Evolutionary conservation across 192 early-diverging fungal genomes (phyloP).

Genomic region (Coemansia sp.): DNA sequence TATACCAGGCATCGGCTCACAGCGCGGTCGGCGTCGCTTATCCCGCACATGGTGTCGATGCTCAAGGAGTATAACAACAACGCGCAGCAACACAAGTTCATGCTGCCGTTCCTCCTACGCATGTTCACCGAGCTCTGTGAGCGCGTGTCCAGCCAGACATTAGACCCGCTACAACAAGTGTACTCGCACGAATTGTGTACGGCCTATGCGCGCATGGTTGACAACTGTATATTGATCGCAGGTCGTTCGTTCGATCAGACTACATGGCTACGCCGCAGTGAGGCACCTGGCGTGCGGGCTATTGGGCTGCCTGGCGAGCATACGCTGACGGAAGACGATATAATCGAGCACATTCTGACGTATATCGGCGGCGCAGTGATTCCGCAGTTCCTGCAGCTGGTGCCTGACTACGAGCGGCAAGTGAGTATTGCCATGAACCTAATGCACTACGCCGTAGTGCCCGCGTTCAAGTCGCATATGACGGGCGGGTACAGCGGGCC

Average conservation of each 20-base stretch:
- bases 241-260: constrained; percentile 76
- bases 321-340: constrained; percentile 64
- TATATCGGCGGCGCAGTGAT: constrained; percentile 56
- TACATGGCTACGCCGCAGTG: constrained; percentile 34
- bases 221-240: constrained; percentile 74
- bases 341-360: constrained; percentile 63
- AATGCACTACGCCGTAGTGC: constrained; percentile 81
- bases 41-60: constrained; percentile 34
- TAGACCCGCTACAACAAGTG: constrained; percentile 10
- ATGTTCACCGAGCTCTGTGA: constrained; percentile 49
- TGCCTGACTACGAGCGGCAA: constrained; percentile 76
- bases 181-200: constrained; percentile 35
- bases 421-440: constrained; percentile 65
- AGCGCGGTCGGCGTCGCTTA: constrained; percentile 28
- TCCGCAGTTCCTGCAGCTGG: constrained; percentile 66
- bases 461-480: constrained; percentile 64
- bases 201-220: constrained; percentile 56
- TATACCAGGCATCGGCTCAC: constrained; percentile 32
- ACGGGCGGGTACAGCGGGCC: constrained; percentile 51
- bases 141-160: constrained; percentile 27
- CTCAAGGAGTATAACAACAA: constrained; percentile 33
- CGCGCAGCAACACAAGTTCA: constrained; percentile 28
- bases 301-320: constrained; percentile 19
- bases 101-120: constrained; percentile 51
- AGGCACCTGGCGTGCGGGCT: constrained; percentile 11